Evolutionary conservation across 2,329 filamentous ascomycete species (phyloP).

Genomic region (Talaromyces sp.): DNA sequence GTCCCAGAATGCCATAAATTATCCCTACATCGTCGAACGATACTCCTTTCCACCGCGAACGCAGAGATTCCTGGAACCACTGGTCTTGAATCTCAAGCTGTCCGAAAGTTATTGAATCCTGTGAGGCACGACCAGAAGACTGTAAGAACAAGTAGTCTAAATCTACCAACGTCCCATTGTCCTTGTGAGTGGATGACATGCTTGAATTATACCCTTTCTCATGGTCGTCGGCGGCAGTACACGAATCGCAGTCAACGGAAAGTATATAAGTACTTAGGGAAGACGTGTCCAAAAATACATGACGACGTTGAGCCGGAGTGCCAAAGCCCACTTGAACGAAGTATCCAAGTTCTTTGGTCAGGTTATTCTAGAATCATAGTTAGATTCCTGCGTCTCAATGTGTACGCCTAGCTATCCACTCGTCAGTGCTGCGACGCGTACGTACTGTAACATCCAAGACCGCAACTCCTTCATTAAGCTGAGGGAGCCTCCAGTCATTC

Average conservation of each 20-base stretch:
- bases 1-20: slow-evolving; percentile 7
- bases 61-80: slow-evolving; percentile 7
- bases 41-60: background rate
- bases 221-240: background rate
- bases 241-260: slow-evolving; percentile 5
- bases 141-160: background rate
- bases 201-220: slow-evolving; percentile 11
- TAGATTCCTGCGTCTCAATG: background rate
- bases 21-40: slow-evolving; percentile 4
- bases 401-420: background rate
- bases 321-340: slow-evolving; percentile 3
- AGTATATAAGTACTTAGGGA: slow-evolving; percentile 4
- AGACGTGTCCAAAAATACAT: background rate
- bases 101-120: slow-evolving; percentile 4
- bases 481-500: background rate
- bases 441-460: slow-evolving; percentile 5
- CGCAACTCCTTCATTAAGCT: background rate
- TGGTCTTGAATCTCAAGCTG: background rate
- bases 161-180: background rate
- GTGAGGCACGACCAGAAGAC: slow-evolving; percentile 1
- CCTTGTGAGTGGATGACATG: slow-evolving; percentile 4
- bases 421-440: background rate
- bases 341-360: slow-evolving; percentile 4
- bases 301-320: slow-evolving; percentile 1
- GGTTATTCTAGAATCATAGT: background rate